Evolutionary conservation across 805 yeast genomes (phyloP).

Genomic region (Kluyveromyces starmeri): DNA sequence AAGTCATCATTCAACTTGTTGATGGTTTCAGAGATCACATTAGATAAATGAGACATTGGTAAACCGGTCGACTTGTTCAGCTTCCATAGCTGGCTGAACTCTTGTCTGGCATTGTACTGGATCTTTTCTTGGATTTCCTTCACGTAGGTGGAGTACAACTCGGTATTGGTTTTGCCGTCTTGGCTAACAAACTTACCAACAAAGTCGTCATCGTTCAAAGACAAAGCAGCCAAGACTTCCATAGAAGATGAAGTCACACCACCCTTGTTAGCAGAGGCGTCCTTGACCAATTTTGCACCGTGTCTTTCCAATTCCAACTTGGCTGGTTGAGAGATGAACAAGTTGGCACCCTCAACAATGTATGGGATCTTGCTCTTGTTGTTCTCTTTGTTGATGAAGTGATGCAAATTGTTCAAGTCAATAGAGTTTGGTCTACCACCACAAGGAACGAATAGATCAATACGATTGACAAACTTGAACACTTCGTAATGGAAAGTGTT

Average conservation of each 20-base stretch:
- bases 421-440: constrained; percentile 98
- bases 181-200: constrained; percentile 59
- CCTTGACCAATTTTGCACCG: constrained; percentile 83
- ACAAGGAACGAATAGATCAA: constrained; percentile 91
- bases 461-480: constrained; percentile 50
- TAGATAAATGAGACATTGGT: constrained; percentile 63
- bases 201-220: constrained; percentile 81
- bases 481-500: constrained; percentile 78
- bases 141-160: constrained; percentile 77
- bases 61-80: constrained; percentile 56
- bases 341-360: constrained; percentile 95
- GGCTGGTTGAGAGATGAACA: constrained; percentile 91
- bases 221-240: constrained; percentile 90
- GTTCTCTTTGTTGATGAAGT: constrained; percentile 62
- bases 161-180: constrained; percentile 46
- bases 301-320: constrained; percentile 78
- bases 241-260: constrained; percentile 96
- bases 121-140: constrained; percentile 70
- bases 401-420: constrained; percentile 71
- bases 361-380: constrained; percentile 75
- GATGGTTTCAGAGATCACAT: constrained; percentile 71
- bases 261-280: constrained; percentile 96
- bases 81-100: constrained; percentile 82
- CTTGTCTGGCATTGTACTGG: constrained; percentile 69
- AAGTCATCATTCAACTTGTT: constrained; percentile 81